A percentile compares a stretch with the other conserved stretches of the same genome.
Conservation (phyloP, 352 stramenopile genomes). For the Pythium periplocum region DNA sequence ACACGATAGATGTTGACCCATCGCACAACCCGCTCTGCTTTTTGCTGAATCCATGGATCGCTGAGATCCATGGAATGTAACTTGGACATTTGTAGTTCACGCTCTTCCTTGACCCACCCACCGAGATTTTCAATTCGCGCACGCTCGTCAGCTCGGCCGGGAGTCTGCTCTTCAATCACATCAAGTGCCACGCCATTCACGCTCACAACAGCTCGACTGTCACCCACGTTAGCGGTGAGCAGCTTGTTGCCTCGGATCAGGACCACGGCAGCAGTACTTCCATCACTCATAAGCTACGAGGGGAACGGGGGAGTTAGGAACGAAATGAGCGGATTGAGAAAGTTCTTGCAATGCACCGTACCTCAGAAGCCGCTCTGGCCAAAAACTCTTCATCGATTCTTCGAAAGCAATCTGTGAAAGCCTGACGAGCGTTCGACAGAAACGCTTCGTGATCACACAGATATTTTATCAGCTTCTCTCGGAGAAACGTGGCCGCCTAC, state of each 20-base stretch:
- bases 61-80: conserved; percentile 87
- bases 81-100: conserved; percentile 84
- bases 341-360: conserved; percentile 11
- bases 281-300: conserved; percentile 52
- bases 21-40: conserved; percentile 72
- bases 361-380: conserved; percentile 47
- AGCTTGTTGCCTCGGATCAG: conserved; percentile 78
- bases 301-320: background rate
- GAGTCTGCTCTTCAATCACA: conserved; percentile 87
- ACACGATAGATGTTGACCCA: conserved; percentile 86
- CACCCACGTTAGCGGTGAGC: conserved; percentile 84
- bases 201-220: conserved; percentile 81
- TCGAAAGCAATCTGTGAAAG: conserved; percentile 73
- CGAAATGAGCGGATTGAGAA: conserved; percentile 1
- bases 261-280: conserved; percentile 75
- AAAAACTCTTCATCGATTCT: conserved; percentile 80
- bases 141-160: conserved; percentile 66
- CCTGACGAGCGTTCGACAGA: conserved; percentile 42
- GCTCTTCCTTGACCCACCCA: conserved; percentile 80
- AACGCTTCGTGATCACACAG: conserved; percentile 69
- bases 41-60: conserved; percentile 80
- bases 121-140: conserved; percentile 63
- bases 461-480: conserved; percentile 63
- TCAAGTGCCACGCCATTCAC: conserved; percentile 73
- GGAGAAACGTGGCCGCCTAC: conserved; percentile 72